These are phyloP conservation scores for Boletus mariae DNA, from an alignment of 1,284 basidiomycete species.

Conservation along the genomic window DNA sequence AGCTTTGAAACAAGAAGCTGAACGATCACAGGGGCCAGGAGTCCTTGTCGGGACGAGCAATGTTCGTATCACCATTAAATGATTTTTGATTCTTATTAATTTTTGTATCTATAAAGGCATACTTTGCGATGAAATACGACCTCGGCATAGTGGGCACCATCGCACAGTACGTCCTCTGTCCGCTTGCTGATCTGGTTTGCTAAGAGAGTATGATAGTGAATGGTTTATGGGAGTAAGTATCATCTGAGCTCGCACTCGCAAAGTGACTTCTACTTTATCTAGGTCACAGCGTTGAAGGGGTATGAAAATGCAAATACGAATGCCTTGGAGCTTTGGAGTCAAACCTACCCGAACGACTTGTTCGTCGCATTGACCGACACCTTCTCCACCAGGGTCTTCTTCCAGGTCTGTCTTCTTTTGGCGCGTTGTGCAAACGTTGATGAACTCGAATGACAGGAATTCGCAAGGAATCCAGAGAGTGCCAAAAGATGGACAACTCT, in stretches of 20 bases:
- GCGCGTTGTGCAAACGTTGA: not conserved
- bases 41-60: constrained; percentile 85
- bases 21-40: constrained; percentile 52
- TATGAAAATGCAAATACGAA: constrained; percentile 73
- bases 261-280: not conserved
- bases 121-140: constrained; percentile 75
- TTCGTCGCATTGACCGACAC: constrained; percentile 89
- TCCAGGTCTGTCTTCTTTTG: constrained; percentile 46
- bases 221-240: constrained; percentile 88
- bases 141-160: constrained; percentile 79
- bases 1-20: constrained; percentile 62
- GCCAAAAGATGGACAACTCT: constrained; percentile 75
- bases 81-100: not conserved
- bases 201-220: constrained; percentile 52
- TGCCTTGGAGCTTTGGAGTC: constrained; percentile 84
- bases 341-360: constrained; percentile 57
- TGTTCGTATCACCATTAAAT: constrained; percentile 40
- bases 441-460: constrained; percentile 45
- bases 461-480: constrained; percentile 54
- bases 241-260: not conserved
- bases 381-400: constrained; percentile 83
- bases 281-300: constrained; percentile 79
- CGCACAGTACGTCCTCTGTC: constrained; percentile 65
- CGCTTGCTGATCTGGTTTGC: constrained; percentile 1
- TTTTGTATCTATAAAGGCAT: constrained; percentile 48